These are phyloP conservation scores for Tylopilus orsonianus DNA, from an alignment of 1,284 basidiomycete species.

Conservation along the genomic window DNA sequence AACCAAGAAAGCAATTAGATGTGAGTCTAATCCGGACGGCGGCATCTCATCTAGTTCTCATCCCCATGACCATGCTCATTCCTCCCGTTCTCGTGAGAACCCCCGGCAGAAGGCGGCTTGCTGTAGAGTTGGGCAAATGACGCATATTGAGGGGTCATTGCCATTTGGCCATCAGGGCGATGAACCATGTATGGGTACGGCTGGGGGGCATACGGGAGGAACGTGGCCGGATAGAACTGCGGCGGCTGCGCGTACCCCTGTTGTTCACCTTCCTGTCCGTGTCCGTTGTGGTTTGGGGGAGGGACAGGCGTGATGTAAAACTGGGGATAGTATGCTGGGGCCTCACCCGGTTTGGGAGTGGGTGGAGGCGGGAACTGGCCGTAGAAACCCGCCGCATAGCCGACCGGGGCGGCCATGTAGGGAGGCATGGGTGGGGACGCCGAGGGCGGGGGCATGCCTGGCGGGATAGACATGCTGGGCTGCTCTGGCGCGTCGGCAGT, in stretches of 20 bases:
- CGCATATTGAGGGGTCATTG: conserved; percentile 38
- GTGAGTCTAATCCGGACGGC: conserved; percentile 13
- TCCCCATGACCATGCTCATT: conserved; percentile 33
- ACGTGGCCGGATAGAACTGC: conserved; percentile 53
- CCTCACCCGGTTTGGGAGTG: conserved; percentile 52
- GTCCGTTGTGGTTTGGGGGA: conserved; percentile 40
- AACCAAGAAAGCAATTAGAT: conserved; percentile 20
- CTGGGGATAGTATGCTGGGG: conserved; percentile 49
- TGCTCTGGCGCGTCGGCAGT: conserved; percentile 47
- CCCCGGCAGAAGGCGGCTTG: conserved; percentile 35
- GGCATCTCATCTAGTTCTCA: conserved; percentile 33
- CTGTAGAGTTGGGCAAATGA: conserved; percentile 37
- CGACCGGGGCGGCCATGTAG: conserved; percentile 44
- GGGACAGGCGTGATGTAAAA: conserved; percentile 47
- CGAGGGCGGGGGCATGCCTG: conserved; percentile 41
- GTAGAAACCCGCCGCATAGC: conserved; percentile 44
- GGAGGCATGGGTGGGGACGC: conserved; percentile 46
- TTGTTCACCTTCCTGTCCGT: conserved; percentile 48
- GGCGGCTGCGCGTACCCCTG: conserved; percentile 42
- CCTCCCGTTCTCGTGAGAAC: conserved; percentile 33
- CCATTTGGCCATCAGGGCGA: conserved; percentile 43
- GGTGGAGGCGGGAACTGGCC: conserved; percentile 50
- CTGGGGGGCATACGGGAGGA: conserved; percentile 47
- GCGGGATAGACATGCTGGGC: conserved; percentile 43
- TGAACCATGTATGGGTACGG: conserved; percentile 54